These are phyloP conservation scores for Craspedostauros australis DNA, from an alignment of 108 stramenopile genomes.

Conservation along the genomic window DNA sequence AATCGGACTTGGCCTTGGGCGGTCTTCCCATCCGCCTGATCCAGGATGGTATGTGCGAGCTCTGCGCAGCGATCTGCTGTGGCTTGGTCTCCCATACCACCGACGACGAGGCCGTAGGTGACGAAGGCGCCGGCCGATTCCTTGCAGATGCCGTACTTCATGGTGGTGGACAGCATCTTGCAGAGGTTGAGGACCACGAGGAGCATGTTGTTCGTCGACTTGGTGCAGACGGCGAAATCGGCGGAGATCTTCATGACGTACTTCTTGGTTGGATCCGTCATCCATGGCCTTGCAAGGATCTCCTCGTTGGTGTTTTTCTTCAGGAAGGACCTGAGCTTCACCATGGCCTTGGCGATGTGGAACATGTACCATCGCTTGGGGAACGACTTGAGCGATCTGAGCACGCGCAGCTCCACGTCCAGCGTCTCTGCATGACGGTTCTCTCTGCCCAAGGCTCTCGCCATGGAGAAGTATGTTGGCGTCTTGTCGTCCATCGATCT, in stretches of 20 bases:
- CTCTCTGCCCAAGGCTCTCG: slow-evolving; percentile 13
- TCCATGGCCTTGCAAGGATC: slow-evolving; percentile 8
- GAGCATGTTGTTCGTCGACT: background rate
- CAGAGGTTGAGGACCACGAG: slow-evolving; percentile 11
- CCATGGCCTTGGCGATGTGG: slow-evolving; percentile 9
- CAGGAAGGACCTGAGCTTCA: background rate
- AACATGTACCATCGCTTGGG: slow-evolving; percentile 11
- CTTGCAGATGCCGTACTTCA: slow-evolving; percentile 18
- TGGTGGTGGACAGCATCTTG: slow-evolving; percentile 9
- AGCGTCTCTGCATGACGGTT: slow-evolving; percentile 14
- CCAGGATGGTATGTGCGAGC: too few species aligned
- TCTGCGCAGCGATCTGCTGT: too few species aligned
- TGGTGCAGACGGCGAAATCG: slow-evolving; percentile 10
- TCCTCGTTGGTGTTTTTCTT: slow-evolving; percentile 12
- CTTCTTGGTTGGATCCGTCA: slow-evolving; percentile 5
- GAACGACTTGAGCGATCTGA: slow-evolving; percentile 5
- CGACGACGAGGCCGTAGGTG: slow-evolving; percentile 12
- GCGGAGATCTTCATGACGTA: slow-evolving; percentile 14
- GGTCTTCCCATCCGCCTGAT: too few species aligned
- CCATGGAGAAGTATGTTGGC: slow-evolving; percentile 15
- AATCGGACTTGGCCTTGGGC: too few species aligned
- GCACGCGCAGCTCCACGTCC: slow-evolving; percentile 4
- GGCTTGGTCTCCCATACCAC: too few species aligned
- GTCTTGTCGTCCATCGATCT: slow-evolving; percentile 15
- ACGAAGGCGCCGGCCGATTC: slow-evolving; percentile 17